Conservation (phyloP, 768 basidiomycete genomes). For the Hericium erinaceus region DNA sequence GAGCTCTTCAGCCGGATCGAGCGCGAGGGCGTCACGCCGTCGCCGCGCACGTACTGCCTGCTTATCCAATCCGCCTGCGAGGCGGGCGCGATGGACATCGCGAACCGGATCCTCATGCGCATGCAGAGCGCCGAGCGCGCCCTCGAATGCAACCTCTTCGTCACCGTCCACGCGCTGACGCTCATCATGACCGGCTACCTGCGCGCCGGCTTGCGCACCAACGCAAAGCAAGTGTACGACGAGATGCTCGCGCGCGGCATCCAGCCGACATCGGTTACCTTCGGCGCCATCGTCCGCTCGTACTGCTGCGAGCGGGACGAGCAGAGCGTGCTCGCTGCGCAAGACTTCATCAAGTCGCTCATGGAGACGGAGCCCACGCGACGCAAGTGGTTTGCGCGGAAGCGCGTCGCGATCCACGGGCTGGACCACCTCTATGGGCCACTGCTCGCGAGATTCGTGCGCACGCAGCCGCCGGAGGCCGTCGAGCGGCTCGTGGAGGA, state of each 20-base stretch:
- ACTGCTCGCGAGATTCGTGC: slow-evolving; percentile 44
- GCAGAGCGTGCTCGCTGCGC: slow-evolving; percentile 49
- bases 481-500: slow-evolving; percentile 51
- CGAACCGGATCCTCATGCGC: slow-evolving; percentile 55
- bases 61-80: slow-evolving; percentile 80
- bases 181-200: slow-evolving; percentile 71
- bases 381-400: slow-evolving; percentile 29
- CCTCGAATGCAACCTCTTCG: slow-evolving; percentile 28
- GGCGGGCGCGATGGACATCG: slow-evolving; percentile 51
- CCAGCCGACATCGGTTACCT: slow-evolving; percentile 59
- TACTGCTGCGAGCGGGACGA: slow-evolving; percentile 42
- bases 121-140: slow-evolving; percentile 44
- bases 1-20: slow-evolving; percentile 50
- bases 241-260: slow-evolving; percentile 64
- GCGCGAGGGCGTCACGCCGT: slow-evolving; percentile 42
- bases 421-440: slow-evolving; percentile 53
- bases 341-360: slow-evolving; percentile 52
- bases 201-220: slow-evolving; percentile 36
- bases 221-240: slow-evolving; percentile 58
- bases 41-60: slow-evolving; percentile 57
- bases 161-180: slow-evolving; percentile 57
- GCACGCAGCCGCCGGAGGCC: slow-evolving; percentile 33
- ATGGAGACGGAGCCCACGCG: slow-evolving; percentile 26
- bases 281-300: slow-evolving; percentile 53
- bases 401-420: slow-evolving; percentile 31